Percentiles rank a stretch among this genome's conserved stretches.
Evolutionary conservation across 306 rosid species (phyloP).

Genomic region (Prunus fruticosa): DNA sequence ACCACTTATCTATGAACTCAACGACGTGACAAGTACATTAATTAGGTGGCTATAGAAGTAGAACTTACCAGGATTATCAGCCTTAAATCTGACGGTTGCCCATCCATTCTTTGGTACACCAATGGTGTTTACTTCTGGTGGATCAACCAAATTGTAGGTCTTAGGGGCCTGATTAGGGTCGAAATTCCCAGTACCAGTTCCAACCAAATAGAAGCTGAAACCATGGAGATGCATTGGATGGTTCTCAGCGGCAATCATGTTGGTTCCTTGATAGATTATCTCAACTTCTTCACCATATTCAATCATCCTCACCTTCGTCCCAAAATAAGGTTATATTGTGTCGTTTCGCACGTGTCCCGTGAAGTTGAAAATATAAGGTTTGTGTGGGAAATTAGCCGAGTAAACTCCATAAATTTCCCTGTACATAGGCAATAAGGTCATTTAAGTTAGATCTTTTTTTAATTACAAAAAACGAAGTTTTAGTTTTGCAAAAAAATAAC

Average conservation of each 20-base stretch:
- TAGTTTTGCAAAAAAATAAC: too few relatives aligned
- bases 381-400: too few relatives aligned
- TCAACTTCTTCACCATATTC: slow-evolving; percentile 77
- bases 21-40: too few relatives aligned
- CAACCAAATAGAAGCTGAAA: slow-evolving; percentile 75
- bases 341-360: slow-evolving; percentile 30
- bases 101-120: slow-evolving; percentile 83
- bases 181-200: slow-evolving; percentile 85
- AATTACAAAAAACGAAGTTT: too few relatives aligned
- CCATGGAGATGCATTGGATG: slow-evolving; percentile 95
- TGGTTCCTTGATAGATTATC: slow-evolving; percentile 78
- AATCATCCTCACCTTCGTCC: slow-evolving; percentile 57
- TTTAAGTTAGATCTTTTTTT: too few relatives aligned
- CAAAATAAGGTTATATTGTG: slow-evolving; percentile 22
- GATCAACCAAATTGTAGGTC: slow-evolving; percentile 85
- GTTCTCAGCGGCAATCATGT: slow-evolving; percentile 71
- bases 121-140: slow-evolving; percentile 78
- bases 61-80: slow-evolving; percentile 82
- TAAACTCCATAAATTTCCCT: too few relatives aligned
- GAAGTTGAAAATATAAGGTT: slow-evolving; percentile 28
- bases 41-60: not conserved
- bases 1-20: too few relatives aligned
- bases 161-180: slow-evolving; percentile 26
- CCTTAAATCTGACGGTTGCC: slow-evolving; percentile 87
- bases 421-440: too few relatives aligned